Base-by-base conservation (phyloP, 2,329 filamentous ascomycete genomes). In the Colletotrichum sp. region DNA sequence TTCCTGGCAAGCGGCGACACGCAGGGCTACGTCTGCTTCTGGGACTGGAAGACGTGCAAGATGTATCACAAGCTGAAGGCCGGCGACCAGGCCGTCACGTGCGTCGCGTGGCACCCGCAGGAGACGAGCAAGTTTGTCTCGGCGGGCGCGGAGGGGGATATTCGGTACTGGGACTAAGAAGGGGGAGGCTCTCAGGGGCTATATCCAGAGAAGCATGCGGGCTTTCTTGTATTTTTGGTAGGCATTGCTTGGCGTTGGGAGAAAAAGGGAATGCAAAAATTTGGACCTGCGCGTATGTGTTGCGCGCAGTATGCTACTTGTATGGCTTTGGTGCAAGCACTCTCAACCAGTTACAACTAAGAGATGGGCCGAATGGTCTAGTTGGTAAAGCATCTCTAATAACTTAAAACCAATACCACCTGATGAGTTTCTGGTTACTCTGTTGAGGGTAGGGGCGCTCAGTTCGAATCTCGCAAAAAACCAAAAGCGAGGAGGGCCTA, bases 41-140 rank as follows among this genome's bases (percentile, higher is more conserved):
- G 96, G 95, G 97, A 98, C 85, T 99, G 96, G 95, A 99, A 99
- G 91, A 98, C 96, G 52, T 98, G 96, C 84, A 98, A 98, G 87
- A 96, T 99, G 96, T 98, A 95, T 86, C 95, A 98, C 86, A 98
- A 98, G 89, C 92, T 99, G 78, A 92, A 94, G 85, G 96, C 95
- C 28, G 92, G 95, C 74, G 96, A 95, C 70, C 91, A 94, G 69
- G 92, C 96, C 7, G 90, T 98, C 70, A 95, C 95, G n/a, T 95
- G 94, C 78, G 91, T 97, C 73, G 94, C 94, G 83, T 99, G 97
- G 96, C 96, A 98, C 85, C 96, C 96, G n/a, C 94, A 98, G 86
- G 97, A 99, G 89, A 97, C 94, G 21, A 97, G 94, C 82, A 98
- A 98, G 89, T 92, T 98, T 43, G 94, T 94, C 3, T 97, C 96